Conservation (phyloP, 2,329 filamentous ascomycete genomes). For the Paramyrothecium roridum region DNA sequence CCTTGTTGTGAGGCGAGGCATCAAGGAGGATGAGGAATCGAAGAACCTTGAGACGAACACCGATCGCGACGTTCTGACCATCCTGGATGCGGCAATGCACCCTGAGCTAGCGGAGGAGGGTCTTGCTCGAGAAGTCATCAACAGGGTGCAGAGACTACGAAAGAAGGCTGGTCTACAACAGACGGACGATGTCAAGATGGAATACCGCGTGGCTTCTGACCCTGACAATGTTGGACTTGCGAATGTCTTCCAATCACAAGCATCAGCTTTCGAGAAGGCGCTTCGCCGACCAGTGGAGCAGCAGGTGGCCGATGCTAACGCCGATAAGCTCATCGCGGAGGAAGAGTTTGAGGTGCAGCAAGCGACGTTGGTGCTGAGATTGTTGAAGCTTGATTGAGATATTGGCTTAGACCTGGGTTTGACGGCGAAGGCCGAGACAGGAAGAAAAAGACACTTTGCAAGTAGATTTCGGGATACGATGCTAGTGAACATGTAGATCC, state of each 20-base stretch:
- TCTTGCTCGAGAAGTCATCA: constrained; percentile 86
- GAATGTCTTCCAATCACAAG: constrained; percentile 66
- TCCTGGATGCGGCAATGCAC: constrained; percentile 80
- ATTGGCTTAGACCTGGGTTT: no score
- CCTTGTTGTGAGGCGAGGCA: constrained; percentile 70
- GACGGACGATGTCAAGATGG: constrained; percentile 94
- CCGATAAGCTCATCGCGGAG: constrained; percentile 60
- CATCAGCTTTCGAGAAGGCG: constrained; percentile 69
- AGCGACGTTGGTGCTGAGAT: constrained; percentile 72
- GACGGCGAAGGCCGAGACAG: constrained; percentile 2
- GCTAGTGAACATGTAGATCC: not conserved
- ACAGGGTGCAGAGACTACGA: constrained; percentile 84
- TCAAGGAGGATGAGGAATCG: constrained; percentile 69
- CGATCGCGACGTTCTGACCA: constrained; percentile 84
- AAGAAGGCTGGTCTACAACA: constrained; percentile 91
- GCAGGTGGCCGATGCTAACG: constrained; percentile 16
- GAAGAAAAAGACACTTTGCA: constrained; percentile 6
- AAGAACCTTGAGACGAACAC: constrained; percentile 82
- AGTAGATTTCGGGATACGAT: not conserved
- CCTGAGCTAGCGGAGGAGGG: constrained; percentile 86
- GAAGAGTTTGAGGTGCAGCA: constrained; percentile 86
- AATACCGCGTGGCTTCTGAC: constrained; percentile 79
- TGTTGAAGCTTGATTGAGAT: constrained; percentile 64
- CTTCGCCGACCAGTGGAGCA: constrained; percentile 71
- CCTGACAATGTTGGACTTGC: constrained; percentile 73